Conservation (phyloP, 805 yeast genomes). For the Monosporozyma unispora region DNA sequence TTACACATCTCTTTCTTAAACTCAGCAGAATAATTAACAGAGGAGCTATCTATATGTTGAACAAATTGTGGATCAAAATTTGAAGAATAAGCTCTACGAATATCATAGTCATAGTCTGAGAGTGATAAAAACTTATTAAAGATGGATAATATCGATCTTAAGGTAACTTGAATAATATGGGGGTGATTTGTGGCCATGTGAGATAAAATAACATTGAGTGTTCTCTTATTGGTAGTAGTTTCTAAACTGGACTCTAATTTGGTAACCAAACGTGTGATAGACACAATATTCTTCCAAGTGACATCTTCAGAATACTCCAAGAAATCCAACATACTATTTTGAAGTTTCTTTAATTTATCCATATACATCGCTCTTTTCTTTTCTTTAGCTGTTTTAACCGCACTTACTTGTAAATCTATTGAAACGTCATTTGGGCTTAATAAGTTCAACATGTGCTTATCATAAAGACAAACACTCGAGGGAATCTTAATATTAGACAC, state of each 20-base stretch:
- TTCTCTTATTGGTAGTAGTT: constrained; percentile 33
- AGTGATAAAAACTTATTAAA: constrained; percentile 38
- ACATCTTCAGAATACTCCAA: constrained; percentile 12
- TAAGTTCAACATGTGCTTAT: constrained; percentile 32
- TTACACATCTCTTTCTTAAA: constrained; percentile 49
- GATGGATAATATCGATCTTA: constrained; percentile 49
- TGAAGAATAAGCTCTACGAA: constrained; percentile 35
- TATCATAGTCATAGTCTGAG: constrained; percentile 41
- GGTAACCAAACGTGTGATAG: constrained; percentile 42
- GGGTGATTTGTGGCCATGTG: constrained; percentile 60
- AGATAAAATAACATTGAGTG: constrained; percentile 37
- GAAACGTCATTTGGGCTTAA: constrained; percentile 46
- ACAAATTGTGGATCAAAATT: constrained; percentile 37
- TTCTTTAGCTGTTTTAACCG: constrained; percentile 54
- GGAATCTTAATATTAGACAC: constrained; percentile 44
- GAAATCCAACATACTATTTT: constrained; percentile 28
- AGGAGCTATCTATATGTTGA: constrained; percentile 37
- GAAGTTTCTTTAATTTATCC: constrained; percentile 36
- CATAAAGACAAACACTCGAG: constrained; percentile 44
- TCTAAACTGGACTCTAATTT: constrained; percentile 49
- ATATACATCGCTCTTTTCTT: constrained; percentile 40
- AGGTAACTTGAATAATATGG: constrained; percentile 48
- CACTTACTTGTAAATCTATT: constrained; percentile 47
- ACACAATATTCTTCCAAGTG: constrained; percentile 51
- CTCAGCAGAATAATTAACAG: constrained; percentile 28